Evolutionary conservation across 2,329 filamentous ascomycete genomes (phyloP).

Genomic region (Neocucurbitaria cava): DNA sequence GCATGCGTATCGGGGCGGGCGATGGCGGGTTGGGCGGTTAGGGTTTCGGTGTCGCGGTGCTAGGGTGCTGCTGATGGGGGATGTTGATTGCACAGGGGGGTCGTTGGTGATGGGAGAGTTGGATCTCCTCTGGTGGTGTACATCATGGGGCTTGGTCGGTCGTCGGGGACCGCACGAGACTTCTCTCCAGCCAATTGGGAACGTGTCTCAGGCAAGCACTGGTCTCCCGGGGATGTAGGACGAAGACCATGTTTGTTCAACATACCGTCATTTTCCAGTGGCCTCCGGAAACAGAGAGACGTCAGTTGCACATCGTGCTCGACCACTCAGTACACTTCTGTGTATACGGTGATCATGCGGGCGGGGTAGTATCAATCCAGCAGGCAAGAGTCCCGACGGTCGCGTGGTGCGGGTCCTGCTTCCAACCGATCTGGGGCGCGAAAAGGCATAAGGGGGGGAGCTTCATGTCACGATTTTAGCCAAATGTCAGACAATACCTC

Average conservation of each 20-base stretch:
- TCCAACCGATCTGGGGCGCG: not conserved
- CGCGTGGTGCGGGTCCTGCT: not conserved
- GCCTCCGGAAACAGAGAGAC: not conserved
- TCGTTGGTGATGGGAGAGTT: slow-evolving; percentile 15
- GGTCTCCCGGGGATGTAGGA: not conserved
- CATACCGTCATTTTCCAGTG: not conserved
- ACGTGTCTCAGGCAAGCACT: not conserved
- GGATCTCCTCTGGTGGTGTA: slow-evolving; percentile 1
- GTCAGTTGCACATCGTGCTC: not conserved
- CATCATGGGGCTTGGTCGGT: not conserved
- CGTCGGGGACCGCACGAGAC: no score
- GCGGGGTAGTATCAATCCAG: not conserved
- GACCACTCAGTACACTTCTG: not conserved
- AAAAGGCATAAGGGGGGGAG: not conserved
- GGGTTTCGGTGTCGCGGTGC: slow-evolving; percentile 13
- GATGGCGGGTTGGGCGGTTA: slow-evolving; percentile 5
- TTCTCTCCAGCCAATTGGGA: not conserved
- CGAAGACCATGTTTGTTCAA: not conserved
- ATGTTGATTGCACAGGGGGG: slow-evolving; percentile 9
- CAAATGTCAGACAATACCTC: slow-evolving; percentile 17
- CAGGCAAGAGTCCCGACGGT: no score
- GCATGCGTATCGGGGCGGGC: slow-evolving; percentile 25
- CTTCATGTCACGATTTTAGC: slow-evolving; percentile 16
- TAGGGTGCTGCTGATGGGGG: slow-evolving; percentile 20
- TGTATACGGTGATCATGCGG: not conserved